Evolutionary conservation across 106 monocot species (phyloP).

Genomic region (Phalaenopsis equestris): DNA sequence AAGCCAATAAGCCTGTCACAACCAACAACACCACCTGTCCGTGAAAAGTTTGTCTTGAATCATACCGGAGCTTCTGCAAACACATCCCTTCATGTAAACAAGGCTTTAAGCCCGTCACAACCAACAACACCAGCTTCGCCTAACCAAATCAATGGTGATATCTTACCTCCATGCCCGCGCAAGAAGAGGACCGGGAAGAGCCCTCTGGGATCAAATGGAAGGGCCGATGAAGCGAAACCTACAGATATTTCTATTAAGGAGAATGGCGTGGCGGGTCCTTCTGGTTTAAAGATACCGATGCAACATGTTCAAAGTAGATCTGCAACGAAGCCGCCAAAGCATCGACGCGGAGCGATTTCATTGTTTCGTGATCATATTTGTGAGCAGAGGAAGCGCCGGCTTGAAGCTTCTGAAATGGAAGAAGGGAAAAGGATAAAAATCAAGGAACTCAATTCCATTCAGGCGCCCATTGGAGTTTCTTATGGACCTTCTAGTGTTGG

Average conservation of each 20-base stretch:
- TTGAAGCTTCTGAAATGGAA: not conserved
- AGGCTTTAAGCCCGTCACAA: not conserved
- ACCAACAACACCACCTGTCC: constrained; percentile 6
- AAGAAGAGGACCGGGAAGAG: constrained; percentile 32
- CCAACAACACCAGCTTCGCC: not conserved
- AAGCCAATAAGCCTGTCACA: too few relatives aligned
- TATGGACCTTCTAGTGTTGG: constrained; percentile 32
- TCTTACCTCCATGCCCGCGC: constrained; percentile 32
- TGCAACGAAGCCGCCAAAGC: constrained; percentile 22
- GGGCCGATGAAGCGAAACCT: not conserved
- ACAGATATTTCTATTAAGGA: constrained; percentile 6
- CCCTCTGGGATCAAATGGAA: constrained; percentile 24
- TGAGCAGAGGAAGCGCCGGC: not conserved
- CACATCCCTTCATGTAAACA: constrained; percentile 13
- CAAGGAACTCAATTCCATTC: constrained; percentile 12
- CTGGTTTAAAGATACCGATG: constrained; percentile 18
- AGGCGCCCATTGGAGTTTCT: constrained; percentile 60
- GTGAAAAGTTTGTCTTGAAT: not conserved
- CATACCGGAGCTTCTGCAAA: not conserved
- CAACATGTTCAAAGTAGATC: constrained; percentile 15
- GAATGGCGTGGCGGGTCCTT: constrained; percentile 24
- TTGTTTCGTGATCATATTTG: constrained; percentile 7
- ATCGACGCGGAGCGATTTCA: constrained; percentile 10
- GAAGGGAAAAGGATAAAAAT: constrained; percentile 13
- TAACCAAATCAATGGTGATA: constrained; percentile 32